Evolutionary conservation across 2,329 filamentous ascomycete species (phyloP).

Genomic region (Colletotrichum theobromicola): DNA sequence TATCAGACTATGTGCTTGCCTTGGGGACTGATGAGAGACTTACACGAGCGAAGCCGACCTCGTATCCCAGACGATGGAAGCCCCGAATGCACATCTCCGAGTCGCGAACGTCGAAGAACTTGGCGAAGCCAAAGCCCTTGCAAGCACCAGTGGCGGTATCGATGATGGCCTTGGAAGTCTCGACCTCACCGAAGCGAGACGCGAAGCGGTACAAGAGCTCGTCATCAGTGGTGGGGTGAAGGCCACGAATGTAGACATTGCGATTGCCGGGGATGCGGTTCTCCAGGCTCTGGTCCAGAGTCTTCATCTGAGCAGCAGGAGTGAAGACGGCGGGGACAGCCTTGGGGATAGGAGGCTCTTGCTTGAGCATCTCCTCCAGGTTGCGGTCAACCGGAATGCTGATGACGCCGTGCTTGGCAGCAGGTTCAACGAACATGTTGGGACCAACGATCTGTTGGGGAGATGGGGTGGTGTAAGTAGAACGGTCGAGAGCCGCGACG

Average conservation of each 20-base stretch:
- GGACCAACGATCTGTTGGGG: slow-evolving; percentile 60
- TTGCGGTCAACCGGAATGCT: slow-evolving; percentile 48
- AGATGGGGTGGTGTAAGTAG: slow-evolving; percentile 71
- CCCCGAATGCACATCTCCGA: slow-evolving; percentile 96
- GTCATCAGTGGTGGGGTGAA: slow-evolving; percentile 94
- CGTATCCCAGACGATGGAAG: slow-evolving; percentile 93
- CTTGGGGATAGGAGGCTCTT: slow-evolving; percentile 82
- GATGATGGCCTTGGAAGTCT: slow-evolving; percentile 98
- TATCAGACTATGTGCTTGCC: slow-evolving; percentile 28
- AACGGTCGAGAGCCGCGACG: slow-evolving; percentile 65
- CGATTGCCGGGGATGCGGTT: slow-evolving; percentile 91
- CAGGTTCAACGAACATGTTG: slow-evolving; percentile 42
- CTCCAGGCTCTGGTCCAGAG: slow-evolving; percentile 90
- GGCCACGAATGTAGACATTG: slow-evolving; percentile 97
- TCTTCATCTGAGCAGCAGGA: slow-evolving; percentile 84
- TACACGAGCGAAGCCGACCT: slow-evolving; percentile 95
- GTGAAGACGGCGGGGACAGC: slow-evolving; percentile 91
- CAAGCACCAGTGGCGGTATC: slow-evolving; percentile 91
- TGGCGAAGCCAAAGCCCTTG: slow-evolving; percentile 98
- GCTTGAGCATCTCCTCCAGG: slow-evolving; percentile 70
- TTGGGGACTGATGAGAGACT: slow-evolving; percentile 30
- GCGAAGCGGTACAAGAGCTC: slow-evolving; percentile 85
- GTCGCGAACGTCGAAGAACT: slow-evolving; percentile 85
- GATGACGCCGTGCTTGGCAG: slow-evolving; percentile 43
- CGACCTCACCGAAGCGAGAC: slow-evolving; percentile 87